Evolutionary conservation across 257 asterid species (phyloP).

Genomic region (Oldenlandia corymbosa): DNA sequence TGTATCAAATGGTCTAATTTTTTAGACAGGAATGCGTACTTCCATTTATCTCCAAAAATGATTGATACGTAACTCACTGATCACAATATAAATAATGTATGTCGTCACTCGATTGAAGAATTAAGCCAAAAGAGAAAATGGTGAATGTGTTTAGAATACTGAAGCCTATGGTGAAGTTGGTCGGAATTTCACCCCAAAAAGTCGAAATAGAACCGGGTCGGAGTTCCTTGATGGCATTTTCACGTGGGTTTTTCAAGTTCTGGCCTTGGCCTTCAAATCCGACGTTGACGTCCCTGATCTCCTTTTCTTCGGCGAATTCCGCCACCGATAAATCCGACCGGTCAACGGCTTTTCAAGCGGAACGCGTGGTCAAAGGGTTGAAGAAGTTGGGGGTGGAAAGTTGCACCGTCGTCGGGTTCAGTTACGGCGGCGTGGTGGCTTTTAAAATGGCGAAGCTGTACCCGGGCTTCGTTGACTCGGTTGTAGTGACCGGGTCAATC

Average conservation of each 20-base stretch:
- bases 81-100: too few relatives aligned
- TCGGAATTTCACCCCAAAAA: conserved; percentile 9
- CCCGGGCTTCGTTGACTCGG: conserved; percentile 15
- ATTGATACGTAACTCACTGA: too few relatives aligned
- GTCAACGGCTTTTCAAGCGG: not conserved
- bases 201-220: conserved; percentile 24
- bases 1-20: too few relatives aligned
- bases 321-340: not conserved
- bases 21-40: too few relatives aligned
- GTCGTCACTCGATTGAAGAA: too few relatives aligned
- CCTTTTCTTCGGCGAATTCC: not conserved
- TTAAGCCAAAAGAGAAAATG: not conserved
- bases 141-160: conserved; percentile 8
- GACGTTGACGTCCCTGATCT: not conserved
- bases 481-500: conserved; percentile 14
- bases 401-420: conserved; percentile 18
- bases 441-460: conserved; percentile 20
- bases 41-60: too few relatives aligned
- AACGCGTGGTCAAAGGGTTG: conserved; percentile 24
- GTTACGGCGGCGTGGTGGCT: conserved; percentile 21
- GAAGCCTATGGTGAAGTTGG: conserved; percentile 3
- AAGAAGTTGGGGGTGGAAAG: conserved; percentile 20
- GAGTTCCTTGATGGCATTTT: not conserved
- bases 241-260: conserved; percentile 1
- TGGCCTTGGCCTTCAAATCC: not conserved